A percentile compares a stretch with the other conserved stretches of the same genome.
phyloP scores from a whole-genome alignment of 1,284 basidiomycete genomes.

The Veloboletus limbatus region DNA sequence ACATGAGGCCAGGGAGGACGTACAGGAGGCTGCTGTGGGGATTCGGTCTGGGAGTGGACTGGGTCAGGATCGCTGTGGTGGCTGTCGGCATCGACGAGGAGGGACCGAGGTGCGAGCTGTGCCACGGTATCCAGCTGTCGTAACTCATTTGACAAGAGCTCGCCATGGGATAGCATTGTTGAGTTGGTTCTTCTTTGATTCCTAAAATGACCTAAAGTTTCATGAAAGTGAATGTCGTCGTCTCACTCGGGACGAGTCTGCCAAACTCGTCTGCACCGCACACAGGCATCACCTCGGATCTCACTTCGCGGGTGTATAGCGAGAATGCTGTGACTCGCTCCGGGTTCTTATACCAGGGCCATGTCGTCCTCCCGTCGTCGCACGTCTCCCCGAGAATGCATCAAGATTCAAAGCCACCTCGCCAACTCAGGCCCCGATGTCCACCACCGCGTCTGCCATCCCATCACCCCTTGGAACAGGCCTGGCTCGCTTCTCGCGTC shows the following conservation, averaged over 20 bases:
- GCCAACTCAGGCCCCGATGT: slow-evolving; percentile 23
- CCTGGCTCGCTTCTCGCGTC: slow-evolving; percentile 63
- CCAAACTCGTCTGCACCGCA: slow-evolving; percentile 39
- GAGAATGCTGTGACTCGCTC: slow-evolving; percentile 31
- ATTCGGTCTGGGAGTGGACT: neutral
- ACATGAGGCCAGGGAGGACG: slow-evolving; percentile 35
- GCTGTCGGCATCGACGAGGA: too few relatives aligned
- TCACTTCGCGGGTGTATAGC: slow-evolving; percentile 29
- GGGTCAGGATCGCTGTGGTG: too few relatives aligned
- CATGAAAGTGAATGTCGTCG: too few relatives aligned
- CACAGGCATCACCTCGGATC: slow-evolving; percentile 41
- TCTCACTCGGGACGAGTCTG: slow-evolving; percentile 35
- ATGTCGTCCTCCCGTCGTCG: slow-evolving; percentile 15
- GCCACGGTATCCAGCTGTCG: too few relatives aligned
- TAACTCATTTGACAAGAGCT: too few relatives aligned
- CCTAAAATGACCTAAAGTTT: too few relatives aligned
- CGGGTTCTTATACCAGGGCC: slow-evolving; percentile 31
- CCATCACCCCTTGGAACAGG: slow-evolving; percentile 43
- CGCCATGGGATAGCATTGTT: too few relatives aligned
- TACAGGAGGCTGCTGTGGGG: neutral
- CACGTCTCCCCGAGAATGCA: slow-evolving; percentile 31
- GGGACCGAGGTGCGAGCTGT: too few relatives aligned
- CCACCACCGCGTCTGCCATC: slow-evolving; percentile 10
- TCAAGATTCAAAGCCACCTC: slow-evolving; percentile 22
- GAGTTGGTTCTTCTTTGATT: too few relatives aligned